Base-by-base conservation (phyloP, 768 basidiomycete species). In the Tricholoma sp. region DNA sequence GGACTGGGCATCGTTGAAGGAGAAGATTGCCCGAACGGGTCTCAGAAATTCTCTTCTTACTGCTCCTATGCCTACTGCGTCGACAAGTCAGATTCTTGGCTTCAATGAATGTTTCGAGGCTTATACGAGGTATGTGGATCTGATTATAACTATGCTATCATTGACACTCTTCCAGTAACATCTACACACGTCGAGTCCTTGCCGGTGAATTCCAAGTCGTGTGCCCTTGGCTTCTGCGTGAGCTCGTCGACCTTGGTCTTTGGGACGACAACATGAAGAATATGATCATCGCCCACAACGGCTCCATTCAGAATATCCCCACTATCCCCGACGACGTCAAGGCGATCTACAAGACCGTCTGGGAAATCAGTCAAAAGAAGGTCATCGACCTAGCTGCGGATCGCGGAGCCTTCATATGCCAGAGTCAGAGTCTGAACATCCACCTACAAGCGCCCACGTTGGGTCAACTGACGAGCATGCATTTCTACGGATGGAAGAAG, bases 231-330 rank as follows among this genome's bases (percentile, higher is more conserved):
- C 83, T 99, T 52, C 84, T 99, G n/a, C 87, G 94, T 57, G 97
- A 99, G 64, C 89, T 99, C 57, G 96, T 98, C 64, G 91, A 96
- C 63, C 89, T 88, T 55, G 88, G 88, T 32, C 83, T 98, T 6
- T 99, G 97, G 97, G 84, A 98, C 66, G 96, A 99, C 68, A 84
- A 91, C 70, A 98, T 98, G 96, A 97, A 96, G 83, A 95, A 98
- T 76, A 88, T 91, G 82, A 94, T 99, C 73, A 98, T 99, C 64
- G 97, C 97, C 12, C 89, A 96, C 74, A 89, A 94, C 66, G 96
- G 89, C 24, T 90, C 88, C 5, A 72, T 91, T 24, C 93, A 96
- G 70, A 91, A 85, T 69, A 93, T 98, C 63, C 87, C 91, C 24
- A 82, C 68, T 49, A 93, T 98, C 63, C 95, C 96, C 1, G 86